phyloP scores from a whole-genome alignment of 805 yeast species.

The Candida taoyuanica region DNA sequence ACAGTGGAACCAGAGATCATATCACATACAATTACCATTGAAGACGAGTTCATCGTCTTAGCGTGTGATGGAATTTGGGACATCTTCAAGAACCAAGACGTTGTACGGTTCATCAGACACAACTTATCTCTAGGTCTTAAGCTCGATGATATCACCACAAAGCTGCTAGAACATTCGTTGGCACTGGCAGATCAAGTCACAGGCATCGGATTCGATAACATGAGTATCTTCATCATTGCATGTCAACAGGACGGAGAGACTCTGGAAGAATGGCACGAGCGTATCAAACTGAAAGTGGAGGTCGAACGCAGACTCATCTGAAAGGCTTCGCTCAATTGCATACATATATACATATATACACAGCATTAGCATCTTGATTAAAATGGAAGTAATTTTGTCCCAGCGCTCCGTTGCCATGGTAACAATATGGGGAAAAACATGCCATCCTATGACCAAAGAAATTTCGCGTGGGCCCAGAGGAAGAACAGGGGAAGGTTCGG shows the following conservation, averaged over 20 bases:
- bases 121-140: conserved; percentile 53
- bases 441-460: conserved; percentile 1
- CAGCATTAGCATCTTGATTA: no score
- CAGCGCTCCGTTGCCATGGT: neutral
- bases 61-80: conserved; percentile 91
- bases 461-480: neutral
- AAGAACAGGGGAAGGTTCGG: neutral
- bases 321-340: no score
- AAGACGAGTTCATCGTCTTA: conserved; percentile 64
- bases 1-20: conserved; percentile 76
- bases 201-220: conserved; percentile 79
- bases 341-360: no score
- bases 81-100: conserved; percentile 51
- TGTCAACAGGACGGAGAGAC: conserved; percentile 43
- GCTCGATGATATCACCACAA: conserved; percentile 54
- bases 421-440: neutral
- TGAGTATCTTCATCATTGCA: conserved; percentile 70
- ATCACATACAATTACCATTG: conserved; percentile 41
- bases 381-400: neutral
- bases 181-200: conserved; percentile 68
- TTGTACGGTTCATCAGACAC: conserved; percentile 51
- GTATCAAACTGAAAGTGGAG: conserved; percentile 42
- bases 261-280: conserved; percentile 54
- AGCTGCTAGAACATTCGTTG: conserved; percentile 59
- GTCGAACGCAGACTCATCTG: conserved; percentile 27